These are phyloP conservation scores for Globisporangium carolinianum DNA, from an alignment of 352 stramenopile genomes.

Conservation along the genomic window DNA sequence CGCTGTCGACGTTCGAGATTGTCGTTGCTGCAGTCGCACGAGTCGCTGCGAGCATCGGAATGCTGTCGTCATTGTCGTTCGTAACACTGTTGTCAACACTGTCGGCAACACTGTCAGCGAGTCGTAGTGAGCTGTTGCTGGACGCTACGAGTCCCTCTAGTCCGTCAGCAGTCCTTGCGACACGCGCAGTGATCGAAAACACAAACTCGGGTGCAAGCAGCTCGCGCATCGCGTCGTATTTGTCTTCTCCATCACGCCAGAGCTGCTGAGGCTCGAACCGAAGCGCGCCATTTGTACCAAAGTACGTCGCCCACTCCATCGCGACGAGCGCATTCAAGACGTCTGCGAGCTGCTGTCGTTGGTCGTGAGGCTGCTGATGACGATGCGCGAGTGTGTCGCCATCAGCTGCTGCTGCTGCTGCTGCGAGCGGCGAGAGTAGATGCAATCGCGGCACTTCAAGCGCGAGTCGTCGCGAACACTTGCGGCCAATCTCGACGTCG, in stretches of 20 bases:
- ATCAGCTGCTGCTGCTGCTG: not conserved
- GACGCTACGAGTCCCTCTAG: too few species aligned
- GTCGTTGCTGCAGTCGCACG: not conserved
- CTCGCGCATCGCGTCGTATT: conserved; percentile 13
- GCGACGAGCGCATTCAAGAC: conserved; percentile 33
- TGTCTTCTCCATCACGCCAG: not conserved
- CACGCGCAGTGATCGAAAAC: conserved; percentile 20
- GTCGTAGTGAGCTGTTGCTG: too few species aligned
- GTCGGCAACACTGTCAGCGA: too few species aligned
- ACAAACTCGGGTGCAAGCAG: conserved; percentile 23
- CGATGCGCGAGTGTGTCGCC: not conserved
- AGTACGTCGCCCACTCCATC: conserved; percentile 54
- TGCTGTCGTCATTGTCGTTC: too few species aligned
- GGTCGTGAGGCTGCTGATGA: not conserved
- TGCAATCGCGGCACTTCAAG: conserved; percentile 33
- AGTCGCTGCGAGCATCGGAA: conserved; percentile 7
- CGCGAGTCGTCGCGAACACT: conserved; percentile 34
- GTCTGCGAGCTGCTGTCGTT: conserved; percentile 7
- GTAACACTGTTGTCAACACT: too few species aligned
- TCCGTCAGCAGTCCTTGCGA: not conserved
- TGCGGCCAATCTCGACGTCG: conserved; percentile 40
- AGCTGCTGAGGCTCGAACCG: conserved; percentile 11
- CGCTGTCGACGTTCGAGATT: too few species aligned
- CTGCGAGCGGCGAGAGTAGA: not conserved
- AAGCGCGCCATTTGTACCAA: conserved; percentile 29